Evolutionary conservation across 2,329 filamentous ascomycete genomes (phyloP).

Genomic region (Venturia aucupariae): DNA sequence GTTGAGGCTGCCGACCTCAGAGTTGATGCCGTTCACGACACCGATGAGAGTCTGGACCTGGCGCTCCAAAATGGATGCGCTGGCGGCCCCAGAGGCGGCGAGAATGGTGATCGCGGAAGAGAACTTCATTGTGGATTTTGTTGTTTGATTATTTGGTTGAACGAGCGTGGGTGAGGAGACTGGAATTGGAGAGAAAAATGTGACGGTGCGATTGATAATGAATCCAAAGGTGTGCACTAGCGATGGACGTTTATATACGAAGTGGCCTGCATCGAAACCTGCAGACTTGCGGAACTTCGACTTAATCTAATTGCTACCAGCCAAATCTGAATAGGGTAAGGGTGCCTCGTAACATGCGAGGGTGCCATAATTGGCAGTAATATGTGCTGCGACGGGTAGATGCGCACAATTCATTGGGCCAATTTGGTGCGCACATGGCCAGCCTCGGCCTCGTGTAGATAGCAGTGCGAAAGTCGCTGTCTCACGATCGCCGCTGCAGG

Average conservation of each 20-base stretch:
- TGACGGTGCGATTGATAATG: background rate
- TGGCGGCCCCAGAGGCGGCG: slow-evolving; percentile 1
- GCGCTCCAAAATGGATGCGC: slow-evolving; percentile 10
- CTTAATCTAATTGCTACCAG: slow-evolving; percentile 11
- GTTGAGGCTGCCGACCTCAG: slow-evolving; percentile 18
- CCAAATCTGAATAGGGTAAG: background rate
- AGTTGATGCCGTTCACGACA: slow-evolving; percentile 15
- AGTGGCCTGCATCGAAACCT: background rate
- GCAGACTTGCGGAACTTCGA: background rate
- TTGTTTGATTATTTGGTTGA: background rate
- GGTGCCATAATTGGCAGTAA: background rate
- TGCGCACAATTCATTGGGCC: background rate
- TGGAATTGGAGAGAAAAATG: background rate
- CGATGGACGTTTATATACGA: slow-evolving; percentile 7
- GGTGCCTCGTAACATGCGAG: background rate
- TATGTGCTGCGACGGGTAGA: slow-evolving; percentile 1
- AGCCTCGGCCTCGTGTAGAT: slow-evolving; percentile 7
- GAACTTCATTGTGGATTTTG: slow-evolving; percentile 8
- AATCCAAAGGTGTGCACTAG: background rate
- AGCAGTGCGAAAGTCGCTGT: background rate
- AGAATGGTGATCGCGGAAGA: background rate
- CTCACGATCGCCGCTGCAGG: slow-evolving; percentile 10
- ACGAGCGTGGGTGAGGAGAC: background rate
- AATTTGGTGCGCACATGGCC: background rate
- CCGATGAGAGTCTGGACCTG: slow-evolving; percentile 14